These are phyloP conservation scores for Aschersonia sp. DNA, from an alignment of 2,329 filamentous ascomycete genomes.

Conservation along the genomic window DNA sequence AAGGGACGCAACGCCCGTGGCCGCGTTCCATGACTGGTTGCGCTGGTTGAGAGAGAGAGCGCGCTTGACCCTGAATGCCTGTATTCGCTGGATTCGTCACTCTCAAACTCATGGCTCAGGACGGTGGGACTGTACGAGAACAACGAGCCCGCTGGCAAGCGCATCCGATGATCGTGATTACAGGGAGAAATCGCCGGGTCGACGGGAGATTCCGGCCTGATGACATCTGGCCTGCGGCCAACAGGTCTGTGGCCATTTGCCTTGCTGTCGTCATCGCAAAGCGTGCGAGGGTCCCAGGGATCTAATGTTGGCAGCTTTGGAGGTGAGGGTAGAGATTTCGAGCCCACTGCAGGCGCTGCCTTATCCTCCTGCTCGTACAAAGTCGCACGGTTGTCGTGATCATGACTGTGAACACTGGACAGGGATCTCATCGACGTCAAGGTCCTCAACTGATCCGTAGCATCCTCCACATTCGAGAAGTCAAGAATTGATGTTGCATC, in stretches of 20 bases:
- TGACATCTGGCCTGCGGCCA: slow-evolving; percentile 8
- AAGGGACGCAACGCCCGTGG: slow-evolving; percentile 3
- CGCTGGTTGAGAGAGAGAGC: slow-evolving; percentile 5
- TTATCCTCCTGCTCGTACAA: background rate
- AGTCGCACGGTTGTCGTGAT: background rate
- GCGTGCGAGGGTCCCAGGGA: slow-evolving; percentile 25
- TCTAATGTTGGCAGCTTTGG: slow-evolving; percentile 24
- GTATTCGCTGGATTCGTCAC: slow-evolving; percentile 3
- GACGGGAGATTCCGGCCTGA: slow-evolving; percentile 6
- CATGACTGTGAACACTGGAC: background rate
- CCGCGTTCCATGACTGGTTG: slow-evolving; percentile 3
- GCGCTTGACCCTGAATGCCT: slow-evolving; percentile 7
- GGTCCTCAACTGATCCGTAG: slow-evolving; percentile 13
- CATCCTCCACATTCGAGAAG: slow-evolving; percentile 10
- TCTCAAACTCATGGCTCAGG: slow-evolving; percentile 3
- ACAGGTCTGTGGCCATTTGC: slow-evolving; percentile 8
- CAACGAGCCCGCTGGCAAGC: background rate
- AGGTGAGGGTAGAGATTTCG: slow-evolving; percentile 10
- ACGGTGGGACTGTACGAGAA: slow-evolving; percentile 1
- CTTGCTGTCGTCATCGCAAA: slow-evolving; percentile 8
- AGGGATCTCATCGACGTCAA: slow-evolving; percentile 8
- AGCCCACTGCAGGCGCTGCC: slow-evolving; percentile 4
- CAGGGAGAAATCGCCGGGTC: slow-evolving; percentile 6
- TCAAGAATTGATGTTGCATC: slow-evolving; percentile 2
- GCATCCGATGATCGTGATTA: background rate